Evolutionary conservation across 129 eudicot genomes (phyloP), one percentile per base, ranked within the genome.

Genomic region (Flaveria sonorensis): DNA sequence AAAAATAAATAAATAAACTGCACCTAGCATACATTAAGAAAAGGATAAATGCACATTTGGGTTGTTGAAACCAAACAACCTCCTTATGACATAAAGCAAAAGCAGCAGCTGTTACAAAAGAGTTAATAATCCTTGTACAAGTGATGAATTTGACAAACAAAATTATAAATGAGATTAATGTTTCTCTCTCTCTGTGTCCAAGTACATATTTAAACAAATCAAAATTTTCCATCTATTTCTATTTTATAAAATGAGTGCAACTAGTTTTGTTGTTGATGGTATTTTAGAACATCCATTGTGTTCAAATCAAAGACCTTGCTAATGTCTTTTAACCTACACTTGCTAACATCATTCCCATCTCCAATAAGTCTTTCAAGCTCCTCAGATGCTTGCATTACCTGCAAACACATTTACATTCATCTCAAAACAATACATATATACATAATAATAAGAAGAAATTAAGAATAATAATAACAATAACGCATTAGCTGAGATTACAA

Each of bases 371-470:
- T 83, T 55, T 89, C 86, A 64, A 95, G 92, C 78, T 95, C 95
- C 74, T 89, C 87, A 2, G 88, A 91, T 40, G 97, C 90, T 46
- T 75, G 76, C 85, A 95, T 83, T 64, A 83, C 91, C 99, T 91
- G 81, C 43, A 40, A 15, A 81, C 53, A 8, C 4, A 50, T 26
- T 60, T 40, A 7, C 51, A 75, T 23, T 61, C 10, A 7, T 55
- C 14, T 32, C 15, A 15, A 47, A 75, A 18, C 18, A 30, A 21
- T 62, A 23, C 10, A 10, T 59, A 23, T 59, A 14, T 12, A 13
- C 0, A 61, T 26, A 26, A 61, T 26, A 21, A 20, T 2, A 19
- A 19, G 10, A 61, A 12, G 1, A 61, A 3, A n/a, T n/a, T 24
- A 28, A 28, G 30, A 0, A 28, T 28, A 28, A 28, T 28, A 28